A percentile compares a stretch with the other conserved stretches of the same genome.
phyloP scores from a whole-genome alignment of 1,139 yeast species.

The Pichia inconspicua region DNA sequence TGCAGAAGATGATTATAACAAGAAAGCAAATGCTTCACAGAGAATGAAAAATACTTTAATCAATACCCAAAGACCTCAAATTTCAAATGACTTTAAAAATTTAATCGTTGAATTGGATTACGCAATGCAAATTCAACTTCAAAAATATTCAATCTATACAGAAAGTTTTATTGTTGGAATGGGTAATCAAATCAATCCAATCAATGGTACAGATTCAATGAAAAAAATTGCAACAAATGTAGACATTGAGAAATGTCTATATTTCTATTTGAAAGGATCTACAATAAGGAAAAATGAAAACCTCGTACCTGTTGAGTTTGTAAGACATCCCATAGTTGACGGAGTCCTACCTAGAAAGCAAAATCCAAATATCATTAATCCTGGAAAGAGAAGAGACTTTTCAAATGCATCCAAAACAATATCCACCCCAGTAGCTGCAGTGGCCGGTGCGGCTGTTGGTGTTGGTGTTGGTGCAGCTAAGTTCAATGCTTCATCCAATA shows the following conservation, averaged over 20 bases:
- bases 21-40: slow-evolving; percentile 65
- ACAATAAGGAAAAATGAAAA: slow-evolving; percentile 18
- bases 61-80: slow-evolving; percentile 68
- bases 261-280: slow-evolving; percentile 45
- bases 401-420: slow-evolving; percentile 5
- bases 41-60: slow-evolving; percentile 68
- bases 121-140: slow-evolving; percentile 80
- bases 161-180: slow-evolving; percentile 78
- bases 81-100: slow-evolving; percentile 65
- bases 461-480: slow-evolving; percentile 1
- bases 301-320: slow-evolving; percentile 64
- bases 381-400: slow-evolving; percentile 7
- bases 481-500: background rate
- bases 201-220: slow-evolving; percentile 58
- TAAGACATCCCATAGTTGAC: slow-evolving; percentile 63
- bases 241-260: slow-evolving; percentile 77
- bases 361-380: background rate
- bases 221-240: slow-evolving; percentile 66
- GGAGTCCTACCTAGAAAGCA: slow-evolving; percentile 17
- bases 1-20: slow-evolving; percentile 81
- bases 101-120: slow-evolving; percentile 79
- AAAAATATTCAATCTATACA: slow-evolving; percentile 79
- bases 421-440: background rate
- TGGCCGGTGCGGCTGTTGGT: background rate
- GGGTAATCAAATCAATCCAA: slow-evolving; percentile 76